Base-by-base conservation (phyloP, 2,329 filamentous ascomycete genomes). In the Mycogone perniciosa region DNA sequence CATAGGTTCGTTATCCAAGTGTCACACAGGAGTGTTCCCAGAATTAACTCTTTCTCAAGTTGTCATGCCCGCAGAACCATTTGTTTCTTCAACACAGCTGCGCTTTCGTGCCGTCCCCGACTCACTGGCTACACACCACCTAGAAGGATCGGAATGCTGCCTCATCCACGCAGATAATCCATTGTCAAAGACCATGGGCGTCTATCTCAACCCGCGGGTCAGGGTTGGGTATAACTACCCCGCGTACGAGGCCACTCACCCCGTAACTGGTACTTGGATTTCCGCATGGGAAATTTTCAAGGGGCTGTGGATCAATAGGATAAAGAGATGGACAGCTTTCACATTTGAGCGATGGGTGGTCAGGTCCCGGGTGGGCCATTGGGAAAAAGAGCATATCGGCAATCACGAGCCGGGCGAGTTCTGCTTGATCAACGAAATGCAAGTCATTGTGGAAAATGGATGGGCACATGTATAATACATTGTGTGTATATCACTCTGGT, bases 71-170 rank as follows among this genome's bases (percentile, higher is more conserved):
- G 74, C 79, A 0, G 68, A 71, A 7, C 78, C 81, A 0, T 84
- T 84, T 60, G 74, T 80, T 56, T 69, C 68, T 2, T 62, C 66
- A 1, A 61, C 61, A 3, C 58, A 60, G 42, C 63, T 88, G 0
- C 72, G 69, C n/a, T 88, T 88, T 65, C 80, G 85, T 7, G 84
- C 76, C 4, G 73, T 86, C 26, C 62, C 79, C 0, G 84, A 88
- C 60, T 76, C 74, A 4, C 76, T 92, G 1, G 81, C 80, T 2
- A 60, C 65, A 6, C 60, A 71, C 29, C 85, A 88, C 60, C 72
- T 90, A 29, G 88, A 91, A 65, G 87, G 76, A n/a, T 86, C 82
- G 10, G 87, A 91, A 67, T 90, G 86, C 70, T 91, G 88, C 65
- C 77, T 91, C 47, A 82, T 89, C 49, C 86, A 89, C 62, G 80